These are phyloP conservation scores for Macrolepiota dolichaula DNA, from an alignment of 768 basidiomycete species.

Conservation along the genomic window DNA sequence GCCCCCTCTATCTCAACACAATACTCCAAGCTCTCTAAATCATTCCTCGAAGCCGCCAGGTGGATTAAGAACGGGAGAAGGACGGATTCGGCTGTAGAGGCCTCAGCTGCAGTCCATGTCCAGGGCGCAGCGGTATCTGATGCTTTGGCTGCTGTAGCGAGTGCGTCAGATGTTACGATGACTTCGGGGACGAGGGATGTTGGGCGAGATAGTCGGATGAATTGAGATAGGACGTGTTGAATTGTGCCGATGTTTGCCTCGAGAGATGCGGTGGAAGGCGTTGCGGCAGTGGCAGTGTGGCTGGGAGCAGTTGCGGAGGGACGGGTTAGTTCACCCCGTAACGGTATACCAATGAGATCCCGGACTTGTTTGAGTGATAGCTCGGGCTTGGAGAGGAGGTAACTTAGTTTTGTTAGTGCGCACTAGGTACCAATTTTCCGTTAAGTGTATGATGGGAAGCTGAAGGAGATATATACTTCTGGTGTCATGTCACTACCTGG, in stretches of 20 bases:
- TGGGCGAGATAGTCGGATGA: constrained; percentile 57
- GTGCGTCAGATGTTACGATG: constrained; percentile 33
- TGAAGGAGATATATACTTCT: constrained; percentile 49
- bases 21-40: constrained; percentile 56
- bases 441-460: not conserved
- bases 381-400: constrained; percentile 85
- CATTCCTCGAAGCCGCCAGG: constrained; percentile 71
- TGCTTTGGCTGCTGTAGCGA: constrained; percentile 27
- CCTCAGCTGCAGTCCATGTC: constrained; percentile 79
- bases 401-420: constrained; percentile 86
- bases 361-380: constrained; percentile 67
- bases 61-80: constrained; percentile 78
- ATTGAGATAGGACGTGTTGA: constrained; percentile 62
- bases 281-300: not conserved
- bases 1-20: constrained; percentile 43
- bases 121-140: constrained; percentile 60
- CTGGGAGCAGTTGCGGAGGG: constrained; percentile 39
- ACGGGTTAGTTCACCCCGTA: constrained; percentile 86
- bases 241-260: constrained; percentile 57
- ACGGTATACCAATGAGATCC: constrained; percentile 67
- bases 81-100: constrained; percentile 61
- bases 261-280: constrained; percentile 32
- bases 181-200: constrained; percentile 32
- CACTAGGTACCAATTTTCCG: constrained; percentile 46
- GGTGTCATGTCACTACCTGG: constrained; percentile 93